Evolutionary conservation across 1,139 yeast genomes (phyloP), one percentile per base, ranked within the genome.

Genomic region (Schwanniomyces etchellsii): DNA sequence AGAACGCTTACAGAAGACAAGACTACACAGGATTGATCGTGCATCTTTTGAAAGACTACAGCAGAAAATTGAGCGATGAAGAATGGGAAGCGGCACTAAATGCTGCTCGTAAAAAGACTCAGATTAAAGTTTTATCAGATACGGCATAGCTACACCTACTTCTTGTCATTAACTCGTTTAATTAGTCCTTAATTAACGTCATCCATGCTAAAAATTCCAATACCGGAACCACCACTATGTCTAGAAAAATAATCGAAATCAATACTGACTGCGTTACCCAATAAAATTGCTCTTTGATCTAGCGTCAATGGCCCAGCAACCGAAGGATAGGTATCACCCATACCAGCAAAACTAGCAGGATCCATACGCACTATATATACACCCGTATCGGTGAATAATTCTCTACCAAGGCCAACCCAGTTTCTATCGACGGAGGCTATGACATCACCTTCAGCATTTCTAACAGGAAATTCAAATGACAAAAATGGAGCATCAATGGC

Each of bases 221-320:
- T 60, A 3, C 69, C 68, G 14, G 71, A 65, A 16, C 71, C 67
- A 34, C 81, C 64, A 20, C 93, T 81, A 51, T 86, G 96, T 49
- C 96, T 70, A 13, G 95, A 85, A 52, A 91, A 91, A 58, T 88
- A 91, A 55, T 91, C 98, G 53, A 86, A 91, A 55, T 91, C 98
- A 38, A 91, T 81, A 42, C 94, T 81, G 3, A 91, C 81, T 0
- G 96, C 95, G 39, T 83, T 82, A 0, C 89, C 95, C 34, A 91
- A 63, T 52, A 91, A 53, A 2, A 89, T 77, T 0, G 96, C 95
- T 41, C 95, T 71, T 55, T 91, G 86, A 47, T 83, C 94, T 28
- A 86, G 58, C 2, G 82, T 74, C 54, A 88, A 53, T 2, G 67
- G 67, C 2, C 67, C 70, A 1, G 70, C 57, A 1, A 64, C 58